A percentile compares a stretch with the other conserved stretches of the same genome.
These are phyloP conservation scores for Amauroascus verrucosus DNA, from an alignment of 2,329 filamentous ascomycete species.

Conservation along the genomic window DNA sequence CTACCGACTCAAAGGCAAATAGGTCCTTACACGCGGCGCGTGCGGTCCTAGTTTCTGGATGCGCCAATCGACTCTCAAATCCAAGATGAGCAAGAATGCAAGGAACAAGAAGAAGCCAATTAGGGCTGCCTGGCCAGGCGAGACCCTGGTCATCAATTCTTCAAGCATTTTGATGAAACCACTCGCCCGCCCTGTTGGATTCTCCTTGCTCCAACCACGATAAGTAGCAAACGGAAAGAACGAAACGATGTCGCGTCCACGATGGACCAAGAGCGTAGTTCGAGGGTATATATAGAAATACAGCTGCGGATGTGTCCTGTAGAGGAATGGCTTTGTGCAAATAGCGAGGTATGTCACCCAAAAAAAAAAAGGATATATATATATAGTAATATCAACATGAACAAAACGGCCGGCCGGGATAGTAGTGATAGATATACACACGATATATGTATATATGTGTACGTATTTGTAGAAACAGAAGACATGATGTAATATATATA, in stretches of 20 bases:
- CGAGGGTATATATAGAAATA: neutral
- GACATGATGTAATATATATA: neutral
- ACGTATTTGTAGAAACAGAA: too few species aligned
- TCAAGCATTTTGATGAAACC: conserved; percentile 11
- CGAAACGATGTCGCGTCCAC: too few species aligned
- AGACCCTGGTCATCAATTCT: conserved; percentile 5
- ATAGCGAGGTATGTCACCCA: too few species aligned
- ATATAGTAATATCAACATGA: neutral
- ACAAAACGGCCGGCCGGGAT: too few species aligned
- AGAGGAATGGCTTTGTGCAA: too few species aligned
- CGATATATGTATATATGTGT: too few species aligned
- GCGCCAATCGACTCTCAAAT: conserved; percentile 12
- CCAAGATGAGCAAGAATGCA: neutral
- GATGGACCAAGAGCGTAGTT: neutral
- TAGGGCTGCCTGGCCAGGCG: conserved; percentile 6
- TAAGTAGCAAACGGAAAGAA: too few species aligned
- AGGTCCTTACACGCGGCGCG: conserved; percentile 27
- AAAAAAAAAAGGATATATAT: neutral
- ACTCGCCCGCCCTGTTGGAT: neutral
- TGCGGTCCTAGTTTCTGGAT: conserved; percentile 28
- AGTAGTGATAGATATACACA: too few species aligned
- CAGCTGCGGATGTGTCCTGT: too few species aligned
- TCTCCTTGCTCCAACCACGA: neutral
- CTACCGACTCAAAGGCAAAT: conserved; percentile 30
- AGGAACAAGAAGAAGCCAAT: neutral